A percentile compares a stretch with the other conserved stretches of the same genome.
These are phyloP conservation scores for Albugo candida DNA, from an alignment of 352 stramenopile genomes.

Conservation along the genomic window DNA sequence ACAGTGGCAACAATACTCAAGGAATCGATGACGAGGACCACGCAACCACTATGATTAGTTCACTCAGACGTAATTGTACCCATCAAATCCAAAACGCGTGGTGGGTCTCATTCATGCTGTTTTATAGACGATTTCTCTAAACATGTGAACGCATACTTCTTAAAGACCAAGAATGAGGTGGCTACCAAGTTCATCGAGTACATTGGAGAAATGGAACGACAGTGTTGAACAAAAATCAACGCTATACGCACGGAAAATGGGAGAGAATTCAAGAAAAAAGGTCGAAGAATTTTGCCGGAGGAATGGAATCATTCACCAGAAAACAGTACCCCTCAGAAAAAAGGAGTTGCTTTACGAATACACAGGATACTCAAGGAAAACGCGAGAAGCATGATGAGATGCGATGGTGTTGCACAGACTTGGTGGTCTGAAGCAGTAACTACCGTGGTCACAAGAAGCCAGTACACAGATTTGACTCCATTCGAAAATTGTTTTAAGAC, in stretches of 20 bases:
- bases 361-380: constrained; percentile 6
- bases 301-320: constrained; percentile 12
- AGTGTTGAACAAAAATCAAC: constrained; percentile 9
- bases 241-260: constrained; percentile 14
- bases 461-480: constrained; percentile 1
- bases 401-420: too few species aligned
- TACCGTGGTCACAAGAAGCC: constrained; percentile 4
- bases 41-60: constrained; percentile 7
- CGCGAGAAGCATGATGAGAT: constrained; percentile 6
- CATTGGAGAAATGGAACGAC: constrained; percentile 6
- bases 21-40: too few species aligned
- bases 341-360: constrained; percentile 9
- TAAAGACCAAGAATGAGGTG: too few species aligned
- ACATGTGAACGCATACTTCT: too few species aligned
- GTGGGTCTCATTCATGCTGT: constrained; percentile 4
- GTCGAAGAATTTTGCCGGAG: constrained; percentile 1
- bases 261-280: constrained; percentile 11
- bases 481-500: constrained; percentile 9
- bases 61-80: constrained; percentile 10
- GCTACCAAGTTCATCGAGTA: too few species aligned
- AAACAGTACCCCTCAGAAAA: constrained; percentile 11
- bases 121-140: too few species aligned
- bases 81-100: constrained; percentile 7
- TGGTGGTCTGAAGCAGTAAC: constrained; percentile 9
- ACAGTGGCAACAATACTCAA: too few species aligned